phyloP scores from a whole-genome alignment of 345 rosid species.

The Eucalyptus curtisii region DNA sequence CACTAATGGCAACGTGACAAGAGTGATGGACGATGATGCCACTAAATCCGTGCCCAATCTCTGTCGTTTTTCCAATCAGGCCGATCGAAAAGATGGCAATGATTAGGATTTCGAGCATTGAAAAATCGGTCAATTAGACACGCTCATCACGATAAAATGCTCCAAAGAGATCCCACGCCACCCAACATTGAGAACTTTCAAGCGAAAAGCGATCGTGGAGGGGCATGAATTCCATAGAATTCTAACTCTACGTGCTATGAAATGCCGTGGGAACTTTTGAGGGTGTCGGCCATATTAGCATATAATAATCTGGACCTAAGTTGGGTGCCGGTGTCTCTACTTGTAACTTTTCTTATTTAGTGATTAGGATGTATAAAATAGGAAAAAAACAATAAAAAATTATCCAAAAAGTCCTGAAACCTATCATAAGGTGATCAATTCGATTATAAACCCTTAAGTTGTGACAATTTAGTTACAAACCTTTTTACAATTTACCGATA shows the following conservation, averaged over 20 bases:
- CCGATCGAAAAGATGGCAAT: not conserved
- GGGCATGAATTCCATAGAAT: not conserved
- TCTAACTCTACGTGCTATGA: not conserved
- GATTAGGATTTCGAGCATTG: not conserved
- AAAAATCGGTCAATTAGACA: not conserved
- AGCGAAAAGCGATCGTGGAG: not conserved
- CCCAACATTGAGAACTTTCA: not conserved
- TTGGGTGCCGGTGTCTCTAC: not conserved
- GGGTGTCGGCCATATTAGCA: not conserved
- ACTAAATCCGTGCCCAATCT: not conserved
- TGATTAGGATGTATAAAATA: not conserved
- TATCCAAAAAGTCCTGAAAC: not conserved
- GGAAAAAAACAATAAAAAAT: not conserved
- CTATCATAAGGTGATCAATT: fast-evolving
- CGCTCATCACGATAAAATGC: not conserved
- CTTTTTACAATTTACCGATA: not conserved
- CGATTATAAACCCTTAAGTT: not conserved
- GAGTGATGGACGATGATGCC: not conserved
- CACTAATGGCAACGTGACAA: not conserved
- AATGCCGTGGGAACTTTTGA: not conserved
- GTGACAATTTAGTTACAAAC: not conserved
- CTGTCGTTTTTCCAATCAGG: not conserved
- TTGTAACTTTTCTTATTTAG: not conserved
- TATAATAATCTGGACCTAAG: not conserved
- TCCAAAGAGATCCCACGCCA: not conserved